phyloP scores from a whole-genome alignment of 768 basidiomycete species.

The Phlebiopsis gigantea region DNA sequence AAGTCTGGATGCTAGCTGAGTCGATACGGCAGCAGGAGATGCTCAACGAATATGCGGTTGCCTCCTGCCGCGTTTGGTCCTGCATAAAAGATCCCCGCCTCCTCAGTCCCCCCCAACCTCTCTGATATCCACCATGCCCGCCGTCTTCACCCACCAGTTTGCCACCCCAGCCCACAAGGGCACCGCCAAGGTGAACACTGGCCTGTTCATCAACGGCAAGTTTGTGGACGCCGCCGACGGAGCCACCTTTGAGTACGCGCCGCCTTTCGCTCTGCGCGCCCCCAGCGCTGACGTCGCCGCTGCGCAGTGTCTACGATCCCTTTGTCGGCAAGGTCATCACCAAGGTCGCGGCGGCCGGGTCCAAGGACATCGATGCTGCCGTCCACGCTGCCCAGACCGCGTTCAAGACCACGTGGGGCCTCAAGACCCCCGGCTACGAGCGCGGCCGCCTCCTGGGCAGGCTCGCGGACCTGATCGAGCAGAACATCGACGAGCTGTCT shows the following conservation, averaged over 20 bases:
- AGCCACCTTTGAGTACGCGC: constrained; percentile 12
- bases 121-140: constrained; percentile 3
- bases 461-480: constrained; percentile 42
- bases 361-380: constrained; percentile 43
- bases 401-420: constrained; percentile 34
- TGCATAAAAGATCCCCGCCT: background rate
- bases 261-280: background rate
- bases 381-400: constrained; percentile 37
- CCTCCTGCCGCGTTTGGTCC: background rate
- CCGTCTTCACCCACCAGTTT: constrained; percentile 22
- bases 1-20: no score
- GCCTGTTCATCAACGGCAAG: constrained; percentile 40
- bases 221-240: constrained; percentile 14
- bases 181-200: constrained; percentile 23
- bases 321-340: constrained; percentile 36
- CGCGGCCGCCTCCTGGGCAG: constrained; percentile 32
- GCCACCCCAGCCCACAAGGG: constrained; percentile 25
- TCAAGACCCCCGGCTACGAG: constrained; percentile 26
- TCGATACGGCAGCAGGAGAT: no score
- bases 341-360: constrained; percentile 28
- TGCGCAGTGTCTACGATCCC: background rate
- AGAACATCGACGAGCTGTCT: constrained; percentile 34
- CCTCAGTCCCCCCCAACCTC: background rate
- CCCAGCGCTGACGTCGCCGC: background rate
- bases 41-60: background rate